These are phyloP conservation scores for Actinomortierella wolfii DNA, from an alignment of 371 early-diverging fungal genomes.

Conservation along the genomic window DNA sequence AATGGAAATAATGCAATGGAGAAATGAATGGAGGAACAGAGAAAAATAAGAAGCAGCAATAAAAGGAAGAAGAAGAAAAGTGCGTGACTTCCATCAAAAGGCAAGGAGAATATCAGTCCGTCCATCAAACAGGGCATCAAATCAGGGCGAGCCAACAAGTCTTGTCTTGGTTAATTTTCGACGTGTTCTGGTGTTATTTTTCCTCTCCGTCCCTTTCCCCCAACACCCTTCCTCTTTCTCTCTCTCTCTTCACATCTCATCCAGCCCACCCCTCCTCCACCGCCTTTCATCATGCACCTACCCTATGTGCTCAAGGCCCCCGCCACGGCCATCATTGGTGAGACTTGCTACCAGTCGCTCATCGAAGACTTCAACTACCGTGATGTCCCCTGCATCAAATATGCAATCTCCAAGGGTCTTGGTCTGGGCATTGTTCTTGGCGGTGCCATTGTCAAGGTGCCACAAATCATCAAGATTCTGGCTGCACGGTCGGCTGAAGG, in stretches of 20 bases:
- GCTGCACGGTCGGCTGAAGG: conserved; percentile 76
- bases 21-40: too few species aligned
- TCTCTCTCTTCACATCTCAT: background rate
- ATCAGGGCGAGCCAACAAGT: too few species aligned
- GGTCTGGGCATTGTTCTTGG: conserved; percentile 92
- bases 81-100: too few species aligned
- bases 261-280: background rate
- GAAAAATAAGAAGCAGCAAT: too few species aligned
- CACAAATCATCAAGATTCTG: conserved; percentile 93
- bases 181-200: background rate
- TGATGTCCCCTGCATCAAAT: conserved; percentile 78
- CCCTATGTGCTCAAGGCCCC: conserved; percentile 59
- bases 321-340: conserved; percentile 67
- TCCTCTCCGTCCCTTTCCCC: background rate
- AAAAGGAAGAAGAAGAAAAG: too few species aligned
- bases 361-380: conserved; percentile 69
- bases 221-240: conserved; percentile 1
- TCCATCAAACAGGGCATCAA: too few species aligned
- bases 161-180: background rate
- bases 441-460: conserved; percentile 91
- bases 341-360: conserved; percentile 68
- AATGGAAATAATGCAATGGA: too few species aligned
- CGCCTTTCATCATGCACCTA: conserved; percentile 42
- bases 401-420: conserved; percentile 85
- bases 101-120: too few species aligned